Conservation (phyloP, 2,329 filamentous ascomycete species). For the Stemphylium vesicarium region DNA sequence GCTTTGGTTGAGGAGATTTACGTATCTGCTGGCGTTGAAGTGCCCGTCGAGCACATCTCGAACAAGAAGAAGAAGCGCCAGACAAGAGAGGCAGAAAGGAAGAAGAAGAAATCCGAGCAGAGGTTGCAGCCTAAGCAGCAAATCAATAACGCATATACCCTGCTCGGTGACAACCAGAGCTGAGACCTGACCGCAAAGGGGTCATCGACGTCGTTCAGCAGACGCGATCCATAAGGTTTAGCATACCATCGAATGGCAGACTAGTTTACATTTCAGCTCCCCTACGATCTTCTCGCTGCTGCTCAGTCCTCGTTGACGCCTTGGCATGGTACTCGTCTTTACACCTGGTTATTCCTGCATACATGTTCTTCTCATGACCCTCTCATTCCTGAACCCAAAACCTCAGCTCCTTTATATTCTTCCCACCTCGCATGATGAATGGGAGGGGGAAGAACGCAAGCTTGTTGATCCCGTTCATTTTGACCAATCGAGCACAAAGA, state of each 20-base stretch:
- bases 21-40: constrained; percentile 27
- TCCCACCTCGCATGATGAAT: accelerated
- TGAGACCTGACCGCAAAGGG: not conserved
- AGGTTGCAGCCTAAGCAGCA: constrained; percentile 12
- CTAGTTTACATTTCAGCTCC: no score
- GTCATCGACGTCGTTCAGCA: no score
- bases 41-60: constrained; percentile 21
- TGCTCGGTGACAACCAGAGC: not conserved
- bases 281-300: no score
- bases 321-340: no score
- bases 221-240: no score
- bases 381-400: constrained; percentile 1
- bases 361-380: no score
- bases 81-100: constrained; percentile 34
- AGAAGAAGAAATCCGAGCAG: constrained; percentile 30
- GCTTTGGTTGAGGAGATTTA: constrained; percentile 38
- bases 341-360: no score
- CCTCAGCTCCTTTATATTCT: not conserved
- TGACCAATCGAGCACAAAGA: constrained; percentile 1
- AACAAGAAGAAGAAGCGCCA: constrained; percentile 36
- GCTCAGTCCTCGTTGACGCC: no score
- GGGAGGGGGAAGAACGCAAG: constrained; percentile 6
- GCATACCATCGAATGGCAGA: no score
- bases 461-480: not conserved
- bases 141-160: not conserved